These are phyloP conservation scores for Stromatinia cepivora DNA, from an alignment of 2,329 filamentous ascomycete species.

Conservation along the genomic window DNA sequence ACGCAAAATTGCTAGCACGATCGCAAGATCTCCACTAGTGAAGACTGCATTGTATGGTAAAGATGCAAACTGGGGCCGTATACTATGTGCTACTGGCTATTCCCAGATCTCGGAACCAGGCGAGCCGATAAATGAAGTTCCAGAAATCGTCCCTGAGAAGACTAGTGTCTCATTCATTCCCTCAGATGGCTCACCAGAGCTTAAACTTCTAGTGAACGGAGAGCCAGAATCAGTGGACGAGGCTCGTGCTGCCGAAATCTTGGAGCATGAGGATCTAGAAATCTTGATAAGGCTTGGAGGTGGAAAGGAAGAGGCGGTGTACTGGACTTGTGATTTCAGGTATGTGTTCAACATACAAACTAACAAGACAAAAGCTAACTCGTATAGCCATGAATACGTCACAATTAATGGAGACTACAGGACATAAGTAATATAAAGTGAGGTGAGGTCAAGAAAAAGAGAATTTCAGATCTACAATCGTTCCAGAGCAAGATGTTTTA, in stretches of 20 bases:
- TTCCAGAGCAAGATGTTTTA: background rate
- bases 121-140: conserved; percentile 57
- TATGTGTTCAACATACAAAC: conserved; percentile 50
- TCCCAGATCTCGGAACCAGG: conserved; percentile 61
- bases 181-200: conserved; percentile 70
- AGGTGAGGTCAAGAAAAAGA: background rate
- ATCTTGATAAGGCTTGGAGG: conserved; percentile 74
- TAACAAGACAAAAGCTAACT: conserved; percentile 23
- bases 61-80: conserved; percentile 98
- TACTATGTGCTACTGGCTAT: conserved; percentile 92
- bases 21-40: conserved; percentile 88
- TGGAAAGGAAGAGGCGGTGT: conserved; percentile 65
- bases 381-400: conserved; percentile 62
- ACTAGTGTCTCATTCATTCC: conserved; percentile 81
- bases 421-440: conserved; percentile 46
- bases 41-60: conserved; percentile 97
- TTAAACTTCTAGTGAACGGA: conserved; percentile 75
- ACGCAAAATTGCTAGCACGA: conserved; percentile 78
- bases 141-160: conserved; percentile 64
- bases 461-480: background rate
- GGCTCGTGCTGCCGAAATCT: conserved; percentile 71
- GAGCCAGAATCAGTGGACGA: conserved; percentile 81
- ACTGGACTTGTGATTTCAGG: conserved; percentile 87
- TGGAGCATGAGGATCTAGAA: conserved; percentile 76
- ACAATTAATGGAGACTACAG: conserved; percentile 68